phyloP scores from a whole-genome alignment of 371 early-diverging fungal genomes.

The Syncephalastrum contaminatum region DNA sequence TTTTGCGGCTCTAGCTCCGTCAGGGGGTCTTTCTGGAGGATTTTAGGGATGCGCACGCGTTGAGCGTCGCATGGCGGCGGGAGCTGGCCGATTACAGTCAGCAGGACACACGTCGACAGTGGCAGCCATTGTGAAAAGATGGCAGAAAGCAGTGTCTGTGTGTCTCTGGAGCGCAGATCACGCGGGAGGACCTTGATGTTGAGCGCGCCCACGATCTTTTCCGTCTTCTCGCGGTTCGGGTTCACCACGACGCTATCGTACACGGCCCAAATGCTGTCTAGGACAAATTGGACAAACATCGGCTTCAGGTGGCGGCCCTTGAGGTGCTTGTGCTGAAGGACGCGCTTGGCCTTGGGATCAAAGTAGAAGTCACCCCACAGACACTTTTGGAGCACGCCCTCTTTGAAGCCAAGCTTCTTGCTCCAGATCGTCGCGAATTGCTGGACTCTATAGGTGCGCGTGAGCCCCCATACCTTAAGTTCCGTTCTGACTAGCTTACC shows the following conservation, averaged over 20 bases:
- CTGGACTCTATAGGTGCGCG: constrained; percentile 53
- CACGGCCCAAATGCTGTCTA: constrained; percentile 95
- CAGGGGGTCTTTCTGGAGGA: constrained; percentile 65
- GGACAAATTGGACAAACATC: constrained; percentile 93
- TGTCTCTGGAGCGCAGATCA: constrained; percentile 87
- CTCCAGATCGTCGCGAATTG: constrained; percentile 93
- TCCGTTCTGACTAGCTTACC: constrained; percentile 33
- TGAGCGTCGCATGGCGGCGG: constrained; percentile 89
- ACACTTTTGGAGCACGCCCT: constrained; percentile 65
- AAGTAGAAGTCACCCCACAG: constrained; percentile 98
- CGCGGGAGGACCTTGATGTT: constrained; percentile 86
- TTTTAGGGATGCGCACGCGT: constrained; percentile 72
- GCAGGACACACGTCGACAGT: constrained; percentile 70
- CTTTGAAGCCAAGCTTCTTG: constrained; percentile 87
- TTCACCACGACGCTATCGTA: constrained; percentile 82
- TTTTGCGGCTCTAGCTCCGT: constrained; percentile 46
- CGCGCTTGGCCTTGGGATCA: constrained; percentile 91
- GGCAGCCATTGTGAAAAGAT: constrained; percentile 88
- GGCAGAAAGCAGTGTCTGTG: constrained; percentile 66
- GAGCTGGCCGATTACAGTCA: constrained; percentile 84
- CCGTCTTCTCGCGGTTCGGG: constrained; percentile 80
- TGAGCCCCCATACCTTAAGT: too few species aligned
- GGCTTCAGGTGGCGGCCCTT: constrained; percentile 86
- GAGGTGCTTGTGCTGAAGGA: constrained; percentile 81
- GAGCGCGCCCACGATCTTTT: constrained; percentile 88